These are phyloP conservation scores for Talaromyces thailandensis DNA, from an alignment of 495 filamentous ascomycete species.

Conservation along the genomic window DNA sequence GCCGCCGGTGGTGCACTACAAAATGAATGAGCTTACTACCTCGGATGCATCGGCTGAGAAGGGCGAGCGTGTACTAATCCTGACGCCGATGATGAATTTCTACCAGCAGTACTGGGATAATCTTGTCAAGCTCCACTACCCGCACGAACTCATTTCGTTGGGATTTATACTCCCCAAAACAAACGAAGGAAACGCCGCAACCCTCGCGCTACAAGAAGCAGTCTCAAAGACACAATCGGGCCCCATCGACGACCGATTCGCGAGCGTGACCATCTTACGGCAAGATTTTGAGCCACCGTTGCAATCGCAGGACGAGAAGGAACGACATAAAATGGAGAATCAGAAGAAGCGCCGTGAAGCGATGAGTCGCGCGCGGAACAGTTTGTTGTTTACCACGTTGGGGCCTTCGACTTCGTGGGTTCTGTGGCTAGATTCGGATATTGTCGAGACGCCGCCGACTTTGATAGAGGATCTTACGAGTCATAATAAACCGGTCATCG, in stretches of 20 bases:
- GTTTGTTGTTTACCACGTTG: slow-evolving; percentile 91
- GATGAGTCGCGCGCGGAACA: slow-evolving; percentile 90
- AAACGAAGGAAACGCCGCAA: slow-evolving; percentile 77
- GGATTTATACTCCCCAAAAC: slow-evolving; percentile 96
- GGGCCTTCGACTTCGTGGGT: slow-evolving; percentile 94
- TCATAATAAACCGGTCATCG: slow-evolving; percentile 80
- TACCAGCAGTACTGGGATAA: slow-evolving; percentile 96
- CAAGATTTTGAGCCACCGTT: slow-evolving; percentile 90
- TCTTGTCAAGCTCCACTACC: slow-evolving; percentile 73
- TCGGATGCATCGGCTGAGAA: slow-evolving; percentile 64
- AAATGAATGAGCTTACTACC: slow-evolving; percentile 87
- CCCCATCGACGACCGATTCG: slow-evolving; percentile 72
- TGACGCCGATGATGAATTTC: slow-evolving; percentile 88
- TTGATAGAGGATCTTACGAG: slow-evolving; percentile 88
- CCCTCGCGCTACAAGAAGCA: slow-evolving; percentile 69
- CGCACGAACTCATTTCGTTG: slow-evolving; percentile 85
- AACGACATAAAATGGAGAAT: slow-evolving; percentile 80
- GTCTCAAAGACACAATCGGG: slow-evolving; percentile 77
- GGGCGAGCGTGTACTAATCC: slow-evolving; percentile 77
- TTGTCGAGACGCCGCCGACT: slow-evolving; percentile 75
- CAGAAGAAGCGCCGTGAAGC: slow-evolving; percentile 80
- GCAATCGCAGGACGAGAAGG: slow-evolving; percentile 70
- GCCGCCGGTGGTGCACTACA: slow-evolving; percentile 88
- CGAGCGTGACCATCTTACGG: slow-evolving; percentile 82
- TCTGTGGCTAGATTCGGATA: slow-evolving; percentile 89